Percentiles rank a stretch among this genome's conserved stretches.
Evolutionary conservation across 345 rosid genomes (phyloP).

Genomic region (Camelina sativa): DNA sequence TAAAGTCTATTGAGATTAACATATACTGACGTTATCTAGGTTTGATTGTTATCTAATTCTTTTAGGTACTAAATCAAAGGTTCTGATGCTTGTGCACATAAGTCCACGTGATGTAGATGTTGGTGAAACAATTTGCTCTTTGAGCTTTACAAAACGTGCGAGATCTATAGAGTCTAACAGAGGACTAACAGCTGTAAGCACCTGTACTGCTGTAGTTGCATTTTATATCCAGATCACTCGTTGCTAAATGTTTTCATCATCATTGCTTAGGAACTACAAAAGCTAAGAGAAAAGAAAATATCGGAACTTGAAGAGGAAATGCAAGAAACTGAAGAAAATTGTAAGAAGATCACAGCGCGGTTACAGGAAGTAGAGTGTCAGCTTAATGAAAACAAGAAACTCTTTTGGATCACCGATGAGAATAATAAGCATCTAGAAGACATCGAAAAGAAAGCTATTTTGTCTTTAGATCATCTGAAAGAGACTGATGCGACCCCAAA

Average conservation of each 20-base stretch:
- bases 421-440: conserved; percentile 47
- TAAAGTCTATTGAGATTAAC: neutral
- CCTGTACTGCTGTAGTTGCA: neutral
- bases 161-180: conserved; percentile 69
- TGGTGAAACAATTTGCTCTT: conserved; percentile 81
- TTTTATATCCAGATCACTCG: neutral
- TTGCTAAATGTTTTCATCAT: conserved; percentile 18
- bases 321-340: conserved; percentile 63
- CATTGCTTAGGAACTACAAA: conserved; percentile 58
- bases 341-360: conserved; percentile 50
- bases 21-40: neutral
- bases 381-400: conserved; percentile 61
- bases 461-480: conserved; percentile 41
- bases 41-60: conserved; percentile 11
- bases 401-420: conserved; percentile 46
- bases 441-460: conserved; percentile 29
- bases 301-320: conserved; percentile 64
- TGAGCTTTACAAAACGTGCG: conserved; percentile 84
- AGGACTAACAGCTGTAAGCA: conserved; percentile 64
- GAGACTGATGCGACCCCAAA: conserved; percentile 46
- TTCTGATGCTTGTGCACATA: conserved; percentile 86
- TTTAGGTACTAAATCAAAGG: conserved; percentile 77
- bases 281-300: conserved; percentile 58
- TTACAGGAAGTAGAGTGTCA: conserved; percentile 57
- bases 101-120: conserved; percentile 81